phyloP scores from a whole-genome alignment of 1,284 basidiomycete species.

The Tilletia walkeri region DNA sequence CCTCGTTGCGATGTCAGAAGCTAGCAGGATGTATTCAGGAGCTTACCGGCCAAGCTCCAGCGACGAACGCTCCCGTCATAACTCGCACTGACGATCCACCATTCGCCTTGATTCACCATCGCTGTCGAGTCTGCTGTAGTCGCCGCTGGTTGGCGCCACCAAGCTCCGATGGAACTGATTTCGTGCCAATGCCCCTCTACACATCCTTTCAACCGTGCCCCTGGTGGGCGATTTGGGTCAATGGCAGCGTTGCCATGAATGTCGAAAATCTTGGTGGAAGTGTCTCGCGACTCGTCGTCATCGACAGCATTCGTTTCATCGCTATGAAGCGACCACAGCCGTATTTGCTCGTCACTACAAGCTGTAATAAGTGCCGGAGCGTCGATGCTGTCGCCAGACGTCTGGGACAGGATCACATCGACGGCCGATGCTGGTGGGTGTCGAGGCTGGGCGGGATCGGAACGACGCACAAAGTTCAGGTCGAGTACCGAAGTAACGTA shows the following conservation, averaged over 20 bases:
- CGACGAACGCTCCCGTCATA: slow-evolving; percentile 42
- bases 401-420: slow-evolving; percentile 25
- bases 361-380: slow-evolving; percentile 23
- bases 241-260: slow-evolving; percentile 16
- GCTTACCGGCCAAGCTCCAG: slow-evolving; percentile 25
- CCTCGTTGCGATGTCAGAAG: neutral
- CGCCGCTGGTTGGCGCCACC: slow-evolving; percentile 20
- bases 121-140: slow-evolving; percentile 1
- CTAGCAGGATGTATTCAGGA: neutral
- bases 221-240: neutral
- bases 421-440: slow-evolving; percentile 21
- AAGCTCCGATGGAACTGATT: slow-evolving; percentile 28
- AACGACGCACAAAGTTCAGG: neutral
- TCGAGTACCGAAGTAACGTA: slow-evolving; percentile 11
- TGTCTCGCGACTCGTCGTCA: neutral
- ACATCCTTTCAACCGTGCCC: neutral
- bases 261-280: neutral
- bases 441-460: too few species aligned
- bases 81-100: slow-evolving; percentile 34
- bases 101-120: neutral
- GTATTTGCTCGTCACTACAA: slow-evolving; percentile 29
- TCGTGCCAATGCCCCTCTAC: slow-evolving; percentile 48
- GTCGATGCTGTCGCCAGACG: slow-evolving; percentile 4
- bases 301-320: neutral
- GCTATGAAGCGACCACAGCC: slow-evolving; percentile 17